These are phyloP conservation scores for Phytomonas sp. DNA, from an alignment of 208 protist genomes.

Conservation along the genomic window DNA sequence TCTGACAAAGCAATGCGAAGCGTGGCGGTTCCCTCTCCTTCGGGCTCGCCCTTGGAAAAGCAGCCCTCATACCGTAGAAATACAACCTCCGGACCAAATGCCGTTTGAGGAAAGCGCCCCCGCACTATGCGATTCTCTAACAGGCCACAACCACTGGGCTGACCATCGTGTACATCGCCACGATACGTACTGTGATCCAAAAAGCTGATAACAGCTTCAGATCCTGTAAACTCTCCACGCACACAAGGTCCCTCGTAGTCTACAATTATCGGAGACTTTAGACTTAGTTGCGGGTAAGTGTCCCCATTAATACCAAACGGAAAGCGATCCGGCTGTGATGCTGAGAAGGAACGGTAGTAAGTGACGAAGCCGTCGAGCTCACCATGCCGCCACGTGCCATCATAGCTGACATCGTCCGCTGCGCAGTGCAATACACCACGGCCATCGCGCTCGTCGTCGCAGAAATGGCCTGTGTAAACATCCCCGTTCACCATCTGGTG, in stretches of 20 bases:
- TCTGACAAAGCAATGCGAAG: constrained; percentile 20
- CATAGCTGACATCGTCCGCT: constrained; percentile 27
- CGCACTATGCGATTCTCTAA: constrained; percentile 34
- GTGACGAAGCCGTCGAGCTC: constrained; percentile 32
- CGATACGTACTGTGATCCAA: constrained; percentile 55
- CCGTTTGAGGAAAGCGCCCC: not conserved
- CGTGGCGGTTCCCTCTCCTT: constrained; percentile 48
- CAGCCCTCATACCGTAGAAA: constrained; percentile 64
- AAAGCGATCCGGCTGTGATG: not conserved
- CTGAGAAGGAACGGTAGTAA: constrained; percentile 1
- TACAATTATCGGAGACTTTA: constrained; percentile 13
- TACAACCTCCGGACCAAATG: constrained; percentile 21
- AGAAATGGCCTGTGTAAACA: constrained; percentile 53
- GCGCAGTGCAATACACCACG: constrained; percentile 32
- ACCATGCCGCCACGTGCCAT: constrained; percentile 42
- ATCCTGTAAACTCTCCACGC: constrained; percentile 49
- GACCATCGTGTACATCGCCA: constrained; percentile 44
- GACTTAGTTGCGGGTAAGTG: constrained; percentile 6
- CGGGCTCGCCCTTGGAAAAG: constrained; percentile 52
- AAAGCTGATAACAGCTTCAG: constrained; percentile 27
- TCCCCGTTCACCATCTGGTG: constrained; percentile 40
- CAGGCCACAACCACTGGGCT: constrained; percentile 39
- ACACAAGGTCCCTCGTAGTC: constrained; percentile 57
- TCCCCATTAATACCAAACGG: not conserved
- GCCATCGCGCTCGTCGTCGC: constrained; percentile 35